phyloP scores from a whole-genome alignment of 2,329 filamentous ascomycete species.

The Truncatella angustata region DNA sequence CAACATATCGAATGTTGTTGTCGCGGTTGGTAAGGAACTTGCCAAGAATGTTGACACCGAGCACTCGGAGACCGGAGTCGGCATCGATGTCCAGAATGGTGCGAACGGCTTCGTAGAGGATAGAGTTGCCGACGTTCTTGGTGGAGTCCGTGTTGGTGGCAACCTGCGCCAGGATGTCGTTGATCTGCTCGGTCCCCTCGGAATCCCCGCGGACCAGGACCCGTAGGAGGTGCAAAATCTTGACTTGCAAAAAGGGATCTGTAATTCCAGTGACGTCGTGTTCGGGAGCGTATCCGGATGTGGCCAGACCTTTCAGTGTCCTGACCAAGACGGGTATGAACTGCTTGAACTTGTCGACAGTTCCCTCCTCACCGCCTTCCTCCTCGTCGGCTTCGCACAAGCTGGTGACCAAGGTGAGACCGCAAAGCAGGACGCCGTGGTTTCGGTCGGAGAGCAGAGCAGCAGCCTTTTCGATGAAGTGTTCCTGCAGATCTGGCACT shows the following conservation, averaged over 20 bases:
- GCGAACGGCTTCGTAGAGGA: slow-evolving; percentile 93
- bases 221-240: slow-evolving; percentile 82
- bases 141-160: slow-evolving; percentile 97
- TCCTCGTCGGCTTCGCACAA: slow-evolving; percentile 94
- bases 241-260: slow-evolving; percentile 96
- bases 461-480: slow-evolving; percentile 93
- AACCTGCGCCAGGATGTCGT: slow-evolving; percentile 95
- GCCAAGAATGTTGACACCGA: slow-evolving; percentile 96
- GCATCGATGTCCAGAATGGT: slow-evolving; percentile 98
- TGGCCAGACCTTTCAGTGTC: slow-evolving; percentile 86
- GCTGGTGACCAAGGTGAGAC: slow-evolving; percentile 84
- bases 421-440: slow-evolving; percentile 91
- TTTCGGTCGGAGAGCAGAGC: slow-evolving; percentile 87
- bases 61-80: slow-evolving; percentile 87
- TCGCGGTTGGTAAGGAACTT: slow-evolving; percentile 98
- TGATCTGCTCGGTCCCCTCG: slow-evolving; percentile 92
- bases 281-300: slow-evolving; percentile 94
- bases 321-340: slow-evolving; percentile 84
- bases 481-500: slow-evolving; percentile 93
- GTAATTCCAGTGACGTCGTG: slow-evolving; percentile 98
- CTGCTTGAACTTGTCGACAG: slow-evolving; percentile 87
- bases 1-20: slow-evolving; percentile 98
- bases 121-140: slow-evolving; percentile 98
- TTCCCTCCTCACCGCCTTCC: slow-evolving; percentile 84
- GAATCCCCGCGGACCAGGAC: slow-evolving; percentile 84